phyloP scores from a whole-genome alignment of 371 early-diverging fungal genomes.

The Mucor racemosus region DNA sequence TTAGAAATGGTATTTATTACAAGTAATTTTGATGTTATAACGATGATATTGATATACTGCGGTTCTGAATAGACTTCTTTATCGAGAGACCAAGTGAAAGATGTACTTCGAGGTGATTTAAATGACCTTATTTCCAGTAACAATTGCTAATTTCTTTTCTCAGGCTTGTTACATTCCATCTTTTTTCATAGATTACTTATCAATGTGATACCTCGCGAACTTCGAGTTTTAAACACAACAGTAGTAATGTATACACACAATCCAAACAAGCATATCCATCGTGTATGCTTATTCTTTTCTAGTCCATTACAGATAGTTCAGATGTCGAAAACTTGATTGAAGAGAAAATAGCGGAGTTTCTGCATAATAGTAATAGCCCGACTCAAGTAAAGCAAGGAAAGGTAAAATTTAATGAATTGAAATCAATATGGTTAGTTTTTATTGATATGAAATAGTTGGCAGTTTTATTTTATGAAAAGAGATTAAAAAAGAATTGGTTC shows the following conservation, averaged over 20 bases:
- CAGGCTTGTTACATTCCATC: slow-evolving; percentile 83
- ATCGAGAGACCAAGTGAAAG: slow-evolving; percentile 60
- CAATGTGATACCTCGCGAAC: slow-evolving; percentile 76
- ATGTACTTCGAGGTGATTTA: slow-evolving; percentile 65
- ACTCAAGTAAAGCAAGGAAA: slow-evolving; percentile 41
- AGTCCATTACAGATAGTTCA: slow-evolving; percentile 47
- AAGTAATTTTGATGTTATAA: not conserved
- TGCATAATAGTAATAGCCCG: slow-evolving; percentile 35
- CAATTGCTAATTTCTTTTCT: not conserved
- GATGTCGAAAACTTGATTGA: slow-evolving; percentile 49
- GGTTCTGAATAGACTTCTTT: slow-evolving; percentile 42
- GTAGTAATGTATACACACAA: slow-evolving; percentile 52
- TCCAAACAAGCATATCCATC: not conserved
- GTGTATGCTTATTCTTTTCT: not conserved
- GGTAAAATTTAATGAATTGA: slow-evolving; percentile 29
- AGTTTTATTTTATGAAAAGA: slow-evolving; percentile 80
- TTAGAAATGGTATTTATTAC: slow-evolving; percentile 21
- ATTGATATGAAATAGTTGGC: slow-evolving; percentile 39
- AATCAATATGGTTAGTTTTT: not conserved
- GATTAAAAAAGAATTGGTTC: slow-evolving; percentile 83
- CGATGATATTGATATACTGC: not conserved
- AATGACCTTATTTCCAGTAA: not conserved
- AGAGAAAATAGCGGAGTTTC: slow-evolving; percentile 44
- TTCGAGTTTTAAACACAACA: slow-evolving; percentile 69
- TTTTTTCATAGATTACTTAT: slow-evolving; percentile 84